Base-by-base conservation (phyloP, 768 basidiomycete genomes). In the Suillus bovinus region DNA sequence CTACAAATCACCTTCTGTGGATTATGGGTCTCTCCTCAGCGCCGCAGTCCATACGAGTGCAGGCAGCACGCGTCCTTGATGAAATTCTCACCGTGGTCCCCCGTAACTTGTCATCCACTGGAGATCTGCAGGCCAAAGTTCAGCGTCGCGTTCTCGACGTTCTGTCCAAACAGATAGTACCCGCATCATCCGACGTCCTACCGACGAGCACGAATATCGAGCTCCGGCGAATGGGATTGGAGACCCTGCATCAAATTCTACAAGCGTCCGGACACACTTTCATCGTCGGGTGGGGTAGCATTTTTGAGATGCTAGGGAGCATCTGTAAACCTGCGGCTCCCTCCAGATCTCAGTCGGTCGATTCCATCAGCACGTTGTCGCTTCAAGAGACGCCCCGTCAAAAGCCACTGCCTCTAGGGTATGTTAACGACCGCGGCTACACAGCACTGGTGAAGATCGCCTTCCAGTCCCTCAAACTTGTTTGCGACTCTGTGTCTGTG, bases 191-290 rank as follows among this genome's bases (percentile, higher is more conserved):
- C 27, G 77, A 81, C 34, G 60, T 66, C 64, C 78, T 81, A 59
- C 74, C 78, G 56, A 77, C 75, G 27, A 76, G 76, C 31, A 77
- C 82, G 0, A 81, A 78, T 5, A 86, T 94, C 20, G 96, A 98
- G 68, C 79, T 99, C 42, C 84, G 95, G 29, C 80, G 88, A 27
- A 91, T 95, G 86, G 96, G 94, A 0, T 78, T 96, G 58, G 93
- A 96, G 68, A 93, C 92, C 0, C 76, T 99, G 11, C 92, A 95
- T 66, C 86, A 91, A 66, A 95, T 99, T 59, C 78, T 99, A 11
- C 93, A 98, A 71, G 86, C 88, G 1, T 92, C 93, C 0, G 96
- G 93, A 0, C 94, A 98, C 73, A 94, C 94, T 0, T 81, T 99
- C 1, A 84, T 95, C 9, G 86, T 91, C 16, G 96, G 97, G 0